Base-by-base conservation (phyloP, 2,329 filamentous ascomycete genomes). In the Neobulgaria alba region DNA sequence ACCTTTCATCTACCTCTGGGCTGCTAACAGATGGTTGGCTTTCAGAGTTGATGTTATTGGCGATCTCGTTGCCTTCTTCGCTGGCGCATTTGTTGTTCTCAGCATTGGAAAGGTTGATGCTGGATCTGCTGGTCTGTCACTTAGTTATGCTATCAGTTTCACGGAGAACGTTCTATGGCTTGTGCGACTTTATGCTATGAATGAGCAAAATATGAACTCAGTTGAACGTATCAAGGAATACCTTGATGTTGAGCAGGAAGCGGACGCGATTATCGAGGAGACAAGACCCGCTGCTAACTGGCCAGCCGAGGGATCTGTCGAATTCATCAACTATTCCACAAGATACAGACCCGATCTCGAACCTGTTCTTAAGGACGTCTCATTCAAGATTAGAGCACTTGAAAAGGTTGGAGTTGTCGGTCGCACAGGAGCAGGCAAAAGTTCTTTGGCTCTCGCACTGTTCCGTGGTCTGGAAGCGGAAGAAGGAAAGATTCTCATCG, bases 161-260 rank as follows among this genome's bases (percentile, higher is more conserved):
- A 94, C 89, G 0, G 92, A 98, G 62, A 96, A 95, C 51, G 84
- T 98, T 5, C 67, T 98, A 14, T 98, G 92, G 92, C 79, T 96
- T 41, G 89, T 98, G 20, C 82, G 92, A 34, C 72, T 95, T 10
- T 98, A 98, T 61, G 83, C 89, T 0, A 79, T 85, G 58, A 95
- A 96, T 57, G 92, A 98, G 65, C 92, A 98, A 64, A 96, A 95
- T 65, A 96, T 98, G 92, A 98, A 98, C 65, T 90, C 90, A 2
- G 89, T 96, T 36, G 92, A 98, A 65, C 85, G 92, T 57, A 82
- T 98, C 58, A 93, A 95, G 67, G 92, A 98, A 61, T 98, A 96
- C 58, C 75, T 96, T 26, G 87, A 96, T 33, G 85, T 98, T 1
- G 90, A 96, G 54, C 90, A 95, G 61, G 92, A 98, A 65, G 89